A percentile compares a stretch with the other conserved stretches of the same genome.
phyloP scores from a whole-genome alignment of 257 asterid species.

The Petrea volubilis region DNA sequence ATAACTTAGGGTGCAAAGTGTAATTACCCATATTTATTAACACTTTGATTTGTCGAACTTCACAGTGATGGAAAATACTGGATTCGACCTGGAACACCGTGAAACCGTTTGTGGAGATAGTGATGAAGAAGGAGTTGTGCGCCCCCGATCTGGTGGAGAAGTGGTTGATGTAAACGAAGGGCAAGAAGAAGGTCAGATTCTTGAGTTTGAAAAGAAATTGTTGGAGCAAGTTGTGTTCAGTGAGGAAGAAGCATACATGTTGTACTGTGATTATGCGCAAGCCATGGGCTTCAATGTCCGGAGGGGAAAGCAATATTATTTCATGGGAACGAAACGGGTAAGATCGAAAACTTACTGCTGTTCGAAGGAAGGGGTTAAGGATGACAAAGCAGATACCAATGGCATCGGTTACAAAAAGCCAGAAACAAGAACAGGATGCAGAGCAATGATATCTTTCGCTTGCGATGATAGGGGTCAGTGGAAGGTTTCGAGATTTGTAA shows the following conservation, averaged over 20 bases:
- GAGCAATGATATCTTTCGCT: conserved; percentile 65
- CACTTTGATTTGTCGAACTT: conserved; percentile 16
- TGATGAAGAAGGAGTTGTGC: conserved; percentile 46
- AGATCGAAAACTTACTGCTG: conserved; percentile 68
- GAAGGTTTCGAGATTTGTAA: conserved; percentile 60
- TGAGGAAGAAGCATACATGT: conserved; percentile 75
- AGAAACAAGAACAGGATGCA: conserved; percentile 72
- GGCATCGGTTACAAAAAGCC: conserved; percentile 47
- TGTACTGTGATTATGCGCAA: conserved; percentile 71
- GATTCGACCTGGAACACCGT: conserved; percentile 34
- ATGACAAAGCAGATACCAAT: conserved; percentile 43
- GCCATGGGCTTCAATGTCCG: conserved; percentile 70
- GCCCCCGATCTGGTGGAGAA: conserved; percentile 48
- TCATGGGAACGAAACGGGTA: conserved; percentile 63
- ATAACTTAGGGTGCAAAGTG: no score
- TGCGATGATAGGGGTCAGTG: conserved; percentile 59
- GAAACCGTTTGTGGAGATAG: conserved; percentile 43
- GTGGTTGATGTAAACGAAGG: conserved; percentile 58
- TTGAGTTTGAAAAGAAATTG: conserved; percentile 47
- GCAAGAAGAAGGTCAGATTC: conserved; percentile 37
- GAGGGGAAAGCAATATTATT: conserved; percentile 70
- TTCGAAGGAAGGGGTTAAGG: conserved; percentile 71
- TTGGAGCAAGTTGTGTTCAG: conserved; percentile 52
- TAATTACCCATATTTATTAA: no score
- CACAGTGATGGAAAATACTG: conserved; percentile 41